These are phyloP conservation scores for Coniella vitis DNA, from an alignment of 2,329 filamentous ascomycete species.

Conservation along the genomic window DNA sequence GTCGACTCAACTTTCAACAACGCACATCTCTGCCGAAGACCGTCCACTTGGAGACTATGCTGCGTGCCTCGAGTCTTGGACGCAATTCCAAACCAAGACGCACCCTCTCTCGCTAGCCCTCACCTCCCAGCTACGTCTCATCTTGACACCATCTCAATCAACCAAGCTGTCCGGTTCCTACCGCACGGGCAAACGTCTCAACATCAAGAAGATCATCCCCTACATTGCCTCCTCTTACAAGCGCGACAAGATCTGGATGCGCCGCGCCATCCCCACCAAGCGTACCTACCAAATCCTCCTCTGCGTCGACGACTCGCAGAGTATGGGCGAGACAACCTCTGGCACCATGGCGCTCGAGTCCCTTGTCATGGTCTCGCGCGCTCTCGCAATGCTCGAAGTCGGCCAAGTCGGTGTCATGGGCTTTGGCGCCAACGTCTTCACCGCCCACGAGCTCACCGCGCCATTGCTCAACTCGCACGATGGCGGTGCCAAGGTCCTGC, in stretches of 20 bases:
- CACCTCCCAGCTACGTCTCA: conserved; percentile 90
- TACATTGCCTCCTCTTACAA: conserved; percentile 99
- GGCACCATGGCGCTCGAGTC: conserved; percentile 86
- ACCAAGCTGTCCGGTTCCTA: conserved; percentile 96
- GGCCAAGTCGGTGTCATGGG: conserved; percentile 88
- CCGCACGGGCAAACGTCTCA: conserved; percentile 94
- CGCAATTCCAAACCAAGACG: conserved; percentile 74
- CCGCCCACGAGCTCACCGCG: conserved; percentile 77
- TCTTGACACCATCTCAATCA: conserved; percentile 87
- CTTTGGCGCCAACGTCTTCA: conserved; percentile 77
- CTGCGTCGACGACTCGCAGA: conserved; percentile 90
- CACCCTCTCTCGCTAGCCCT: conserved; percentile 81
- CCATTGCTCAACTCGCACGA: conserved; percentile 74
- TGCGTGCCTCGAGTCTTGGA: conserved; percentile 70
- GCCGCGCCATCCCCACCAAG: conserved; percentile 83
- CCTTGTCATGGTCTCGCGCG: conserved; percentile 81
- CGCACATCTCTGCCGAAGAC: conserved; percentile 53
- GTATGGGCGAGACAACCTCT: conserved; percentile 77
- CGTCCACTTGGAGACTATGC: conserved; percentile 40
- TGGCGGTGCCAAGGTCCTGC: conserved; percentile 75
- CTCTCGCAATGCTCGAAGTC: conserved; percentile 85
- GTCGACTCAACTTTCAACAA: conserved; percentile 62
- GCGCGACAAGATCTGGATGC: conserved; percentile 99
- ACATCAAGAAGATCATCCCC: conserved; percentile 98
- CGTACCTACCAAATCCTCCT: conserved; percentile 96